Evolutionary conservation across 495 filamentous ascomycete genomes (phyloP).

Genomic region (Ramalina intermedia): DNA sequence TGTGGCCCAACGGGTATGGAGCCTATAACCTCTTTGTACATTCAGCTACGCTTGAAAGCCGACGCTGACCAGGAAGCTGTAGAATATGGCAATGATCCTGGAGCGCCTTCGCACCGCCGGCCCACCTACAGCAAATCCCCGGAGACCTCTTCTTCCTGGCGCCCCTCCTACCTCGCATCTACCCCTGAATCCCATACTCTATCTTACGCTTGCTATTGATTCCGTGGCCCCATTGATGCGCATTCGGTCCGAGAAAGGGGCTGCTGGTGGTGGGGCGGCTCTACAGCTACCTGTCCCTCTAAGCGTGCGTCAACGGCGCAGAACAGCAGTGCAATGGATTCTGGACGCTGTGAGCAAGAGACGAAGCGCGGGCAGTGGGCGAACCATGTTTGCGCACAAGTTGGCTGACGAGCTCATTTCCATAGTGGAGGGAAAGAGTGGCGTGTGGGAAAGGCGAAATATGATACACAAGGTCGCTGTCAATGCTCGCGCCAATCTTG

Average conservation of each 20-base stretch:
- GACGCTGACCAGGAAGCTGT: slow-evolving; percentile 6
- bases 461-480: slow-evolving; percentile 62
- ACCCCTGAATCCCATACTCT: slow-evolving; percentile 60
- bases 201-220: slow-evolving; percentile 82
- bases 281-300: slow-evolving; percentile 75
- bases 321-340: slow-evolving; percentile 75
- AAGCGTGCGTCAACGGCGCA: slow-evolving; percentile 53
- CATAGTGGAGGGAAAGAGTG: slow-evolving; percentile 73
- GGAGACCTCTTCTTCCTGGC: slow-evolving; percentile 55
- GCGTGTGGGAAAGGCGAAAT: slow-evolving; percentile 66
- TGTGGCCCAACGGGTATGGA: slow-evolving; percentile 62
- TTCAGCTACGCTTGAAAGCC: background rate
- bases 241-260: slow-evolving; percentile 57
- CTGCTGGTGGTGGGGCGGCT: slow-evolving; percentile 71
- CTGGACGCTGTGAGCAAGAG: slow-evolving; percentile 63
- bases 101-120: slow-evolving; percentile 74
- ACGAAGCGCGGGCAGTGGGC: slow-evolving; percentile 46
- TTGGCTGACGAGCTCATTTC: slow-evolving; percentile 78
- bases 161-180: slow-evolving; percentile 58
- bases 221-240: slow-evolving; percentile 83
- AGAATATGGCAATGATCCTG: slow-evolving; percentile 80
- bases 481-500: slow-evolving; percentile 50
- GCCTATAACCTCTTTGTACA: background rate
- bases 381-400: slow-evolving; percentile 47
- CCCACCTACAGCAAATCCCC: slow-evolving; percentile 53